phyloP scores from a whole-genome alignment of 1,139 yeast species.

The Taiozyma sp. region DNA sequence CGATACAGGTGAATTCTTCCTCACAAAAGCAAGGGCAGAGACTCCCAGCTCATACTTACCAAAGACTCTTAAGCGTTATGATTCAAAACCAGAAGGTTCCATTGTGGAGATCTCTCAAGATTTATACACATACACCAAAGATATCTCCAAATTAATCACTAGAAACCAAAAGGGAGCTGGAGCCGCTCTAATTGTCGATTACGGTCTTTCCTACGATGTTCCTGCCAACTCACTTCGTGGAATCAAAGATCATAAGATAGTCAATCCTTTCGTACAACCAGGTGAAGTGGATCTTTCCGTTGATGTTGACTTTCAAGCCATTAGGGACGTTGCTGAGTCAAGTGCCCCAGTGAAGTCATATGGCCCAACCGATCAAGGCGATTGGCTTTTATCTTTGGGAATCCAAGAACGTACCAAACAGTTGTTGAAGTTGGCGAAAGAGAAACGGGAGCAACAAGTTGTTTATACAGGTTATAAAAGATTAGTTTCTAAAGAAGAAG shows the following conservation, averaged over 20 bases:
- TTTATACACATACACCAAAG: slow-evolving; percentile 47
- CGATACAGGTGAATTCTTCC: slow-evolving; percentile 42
- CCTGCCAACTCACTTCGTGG: slow-evolving; percentile 73
- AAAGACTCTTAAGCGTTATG: slow-evolving; percentile 44
- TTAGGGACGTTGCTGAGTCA: slow-evolving; percentile 33
- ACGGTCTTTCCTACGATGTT: slow-evolving; percentile 57
- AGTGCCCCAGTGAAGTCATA: slow-evolving; percentile 28
- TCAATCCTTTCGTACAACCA: slow-evolving; percentile 69
- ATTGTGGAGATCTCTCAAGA: slow-evolving; percentile 75
- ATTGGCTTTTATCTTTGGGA: slow-evolving; percentile 74
- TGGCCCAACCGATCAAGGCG: slow-evolving; percentile 76
- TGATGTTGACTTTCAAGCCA: slow-evolving; percentile 73
- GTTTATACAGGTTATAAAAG: slow-evolving; percentile 57
- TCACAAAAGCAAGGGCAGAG: slow-evolving; percentile 53
- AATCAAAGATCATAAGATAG: slow-evolving; percentile 66
- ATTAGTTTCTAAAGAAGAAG: slow-evolving; percentile 54
- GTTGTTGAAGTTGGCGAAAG: slow-evolving; percentile 32
- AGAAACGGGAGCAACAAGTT: slow-evolving; percentile 34
- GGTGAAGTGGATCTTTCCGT: slow-evolving; percentile 81
- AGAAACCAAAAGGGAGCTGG: slow-evolving; percentile 38
- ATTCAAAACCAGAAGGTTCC: slow-evolving; percentile 48
- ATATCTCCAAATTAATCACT: slow-evolving; percentile 39
- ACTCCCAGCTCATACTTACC: slow-evolving; percentile 65
- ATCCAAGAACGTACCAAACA: slow-evolving; percentile 66
- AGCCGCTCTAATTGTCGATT: slow-evolving; percentile 70